phyloP scores from a whole-genome alignment of 2,329 filamentous ascomycete genomes.

The Pseudogymnoascus sp. region DNA sequence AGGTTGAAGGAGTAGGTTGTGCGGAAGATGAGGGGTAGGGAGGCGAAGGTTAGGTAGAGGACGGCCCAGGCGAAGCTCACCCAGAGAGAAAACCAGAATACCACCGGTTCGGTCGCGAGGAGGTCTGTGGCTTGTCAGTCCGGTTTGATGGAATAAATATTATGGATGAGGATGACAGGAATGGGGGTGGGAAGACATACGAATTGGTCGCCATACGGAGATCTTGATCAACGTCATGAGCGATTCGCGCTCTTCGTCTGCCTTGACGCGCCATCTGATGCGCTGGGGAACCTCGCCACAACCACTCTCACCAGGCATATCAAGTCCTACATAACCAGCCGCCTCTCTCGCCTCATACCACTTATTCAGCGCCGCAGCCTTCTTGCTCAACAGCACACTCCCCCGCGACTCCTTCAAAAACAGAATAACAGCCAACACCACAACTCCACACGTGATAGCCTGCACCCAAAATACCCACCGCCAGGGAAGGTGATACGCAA shows the following conservation, averaged over 20 bases:
- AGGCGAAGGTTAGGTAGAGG: constrained; percentile 75
- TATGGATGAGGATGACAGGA: background rate
- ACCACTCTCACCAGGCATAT: constrained; percentile 31
- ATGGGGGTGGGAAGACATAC: constrained; percentile 27
- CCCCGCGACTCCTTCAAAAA: constrained; percentile 79
- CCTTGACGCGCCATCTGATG: constrained; percentile 71
- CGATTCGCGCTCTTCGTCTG: constrained; percentile 67
- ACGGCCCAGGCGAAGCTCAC: constrained; percentile 84
- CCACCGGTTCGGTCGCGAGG: constrained; percentile 67
- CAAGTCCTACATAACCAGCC: constrained; percentile 41
- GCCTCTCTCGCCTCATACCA: constrained; percentile 72
- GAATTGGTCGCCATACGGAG: constrained; percentile 71
- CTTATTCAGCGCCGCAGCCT: constrained; percentile 63
- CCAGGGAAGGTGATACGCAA: constrained; percentile 63
- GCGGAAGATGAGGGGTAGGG: constrained; percentile 70
- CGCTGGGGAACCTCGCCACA: background rate
- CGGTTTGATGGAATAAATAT: background rate
- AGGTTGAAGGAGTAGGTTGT: constrained; percentile 60
- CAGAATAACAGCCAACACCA: constrained; percentile 57
- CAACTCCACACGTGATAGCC: constrained; percentile 56
- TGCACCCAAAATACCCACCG: constrained; percentile 89
- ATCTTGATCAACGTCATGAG: constrained; percentile 62
- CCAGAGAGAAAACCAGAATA: constrained; percentile 86
- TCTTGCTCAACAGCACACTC: constrained; percentile 68
- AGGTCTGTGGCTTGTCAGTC: constrained; percentile 35